These are phyloP conservation scores for Aureococcus anophagefferens DNA, from an alignment of 108 stramenopile genomes.

Conservation along the genomic window DNA sequence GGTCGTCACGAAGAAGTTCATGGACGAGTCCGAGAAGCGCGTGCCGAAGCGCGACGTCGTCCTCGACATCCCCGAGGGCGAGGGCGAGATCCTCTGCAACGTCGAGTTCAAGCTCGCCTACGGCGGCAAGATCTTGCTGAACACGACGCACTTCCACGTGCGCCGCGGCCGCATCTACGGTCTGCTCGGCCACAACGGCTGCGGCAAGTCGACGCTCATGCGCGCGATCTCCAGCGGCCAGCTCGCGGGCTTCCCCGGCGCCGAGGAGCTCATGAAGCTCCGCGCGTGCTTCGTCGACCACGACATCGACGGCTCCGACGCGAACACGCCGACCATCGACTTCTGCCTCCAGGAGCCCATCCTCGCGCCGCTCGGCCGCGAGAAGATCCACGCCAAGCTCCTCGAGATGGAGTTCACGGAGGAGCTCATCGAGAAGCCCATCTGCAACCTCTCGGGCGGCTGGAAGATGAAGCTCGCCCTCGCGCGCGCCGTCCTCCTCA, in stretches of 20 bases:
- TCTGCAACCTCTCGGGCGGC: constrained; percentile 67
- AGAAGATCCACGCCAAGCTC: too few relatives aligned
- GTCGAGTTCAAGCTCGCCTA: constrained; percentile 75
- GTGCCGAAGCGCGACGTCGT: too few relatives aligned
- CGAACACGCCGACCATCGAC: constrained; percentile 37
- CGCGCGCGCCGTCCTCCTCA: too few relatives aligned
- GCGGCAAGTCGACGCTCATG: constrained; percentile 91
- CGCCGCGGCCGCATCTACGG: too few relatives aligned
- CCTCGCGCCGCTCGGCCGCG: constrained; percentile 23
- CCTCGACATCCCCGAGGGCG: too few relatives aligned
- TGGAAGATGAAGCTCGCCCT: too few relatives aligned
- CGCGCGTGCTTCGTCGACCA: constrained; percentile 47
- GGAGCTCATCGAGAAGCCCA: constrained; percentile 55
- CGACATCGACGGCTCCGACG: constrained; percentile 40
- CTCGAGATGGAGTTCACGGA: constrained; percentile 50
- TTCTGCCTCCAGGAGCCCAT: too few relatives aligned
- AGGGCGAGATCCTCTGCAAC: too few relatives aligned
- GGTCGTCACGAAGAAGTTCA: too few relatives aligned
- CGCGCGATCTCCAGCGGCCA: constrained; percentile 91
- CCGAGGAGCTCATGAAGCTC: constrained; percentile 34
- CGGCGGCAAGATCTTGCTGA: constrained; percentile 92
- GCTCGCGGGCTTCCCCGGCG: constrained; percentile 89
- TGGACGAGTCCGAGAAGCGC: too few relatives aligned
- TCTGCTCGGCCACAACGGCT: too few relatives aligned
- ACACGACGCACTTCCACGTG: constrained; percentile 80